A percentile compares a stretch with the other conserved stretches of the same genome.
phyloP scores from a whole-genome alignment of 2,329 filamentous ascomycete species.

The Diaporthe sp. region DNA sequence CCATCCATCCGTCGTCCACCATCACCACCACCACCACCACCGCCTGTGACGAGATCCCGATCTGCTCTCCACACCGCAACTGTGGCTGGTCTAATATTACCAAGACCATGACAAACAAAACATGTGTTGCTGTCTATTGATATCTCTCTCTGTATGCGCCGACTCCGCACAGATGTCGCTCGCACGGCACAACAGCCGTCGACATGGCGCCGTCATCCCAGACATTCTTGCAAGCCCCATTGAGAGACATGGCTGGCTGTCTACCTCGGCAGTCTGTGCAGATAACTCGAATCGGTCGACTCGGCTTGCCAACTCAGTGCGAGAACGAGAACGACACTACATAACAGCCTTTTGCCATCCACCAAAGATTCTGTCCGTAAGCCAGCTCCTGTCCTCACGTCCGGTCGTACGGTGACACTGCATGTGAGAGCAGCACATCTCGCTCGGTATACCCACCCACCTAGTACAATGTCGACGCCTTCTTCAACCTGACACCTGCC shows the following conservation, averaged over 20 bases:
- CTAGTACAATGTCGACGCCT: neutral
- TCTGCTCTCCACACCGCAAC: constrained; percentile 23
- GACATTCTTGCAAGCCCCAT: neutral
- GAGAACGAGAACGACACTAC: neutral
- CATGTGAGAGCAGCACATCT: neutral
- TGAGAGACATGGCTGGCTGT: constrained; percentile 9
- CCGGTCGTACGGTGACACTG: neutral
- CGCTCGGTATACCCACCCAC: neutral
- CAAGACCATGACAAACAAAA: neutral
- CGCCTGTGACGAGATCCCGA: neutral
- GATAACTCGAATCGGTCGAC: neutral
- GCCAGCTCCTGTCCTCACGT: neutral
- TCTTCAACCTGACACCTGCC: neutral
- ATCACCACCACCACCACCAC: neutral
- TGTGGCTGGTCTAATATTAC: neutral
- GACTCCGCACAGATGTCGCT: constrained; percentile 3
- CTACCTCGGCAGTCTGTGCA: neutral
- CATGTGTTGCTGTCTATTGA: neutral
- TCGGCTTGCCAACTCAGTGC: neutral
- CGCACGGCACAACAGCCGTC: neutral
- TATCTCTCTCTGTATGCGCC: neutral
- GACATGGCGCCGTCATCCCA: constrained; percentile 1
- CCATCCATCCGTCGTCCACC: neutral
- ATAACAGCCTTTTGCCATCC: too few relatives aligned
- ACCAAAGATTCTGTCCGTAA: too few relatives aligned